phyloP scores from a whole-genome alignment of 345 rosid species.

The Moricandia arvensis region DNA sequence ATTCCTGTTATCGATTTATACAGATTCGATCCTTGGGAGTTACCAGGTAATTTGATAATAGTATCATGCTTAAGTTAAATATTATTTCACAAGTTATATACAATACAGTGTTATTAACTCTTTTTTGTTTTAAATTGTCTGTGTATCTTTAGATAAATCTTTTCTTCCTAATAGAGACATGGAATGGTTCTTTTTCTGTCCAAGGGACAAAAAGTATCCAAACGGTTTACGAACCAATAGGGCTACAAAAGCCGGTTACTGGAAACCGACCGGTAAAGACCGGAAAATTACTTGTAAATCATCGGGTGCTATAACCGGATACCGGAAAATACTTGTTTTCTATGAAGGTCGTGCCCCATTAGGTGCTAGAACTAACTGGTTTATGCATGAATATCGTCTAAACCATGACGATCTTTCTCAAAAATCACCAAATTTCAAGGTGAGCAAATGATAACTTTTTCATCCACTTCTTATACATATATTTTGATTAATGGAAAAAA shows the following conservation, averaged over 20 bases:
- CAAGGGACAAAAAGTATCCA: constrained; percentile 80
- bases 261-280: constrained; percentile 98
- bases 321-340: constrained; percentile 77
- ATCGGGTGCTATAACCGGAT: constrained; percentile 45
- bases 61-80: background rate
- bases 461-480: background rate
- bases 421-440: constrained; percentile 54
- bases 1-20: constrained; percentile 69
- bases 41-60: constrained; percentile 49
- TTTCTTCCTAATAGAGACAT: constrained; percentile 74
- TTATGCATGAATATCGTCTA: constrained; percentile 90
- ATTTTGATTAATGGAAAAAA: background rate
- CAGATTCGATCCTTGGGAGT: constrained; percentile 76
- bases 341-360: constrained; percentile 79
- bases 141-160: constrained; percentile 55
- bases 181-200: constrained; percentile 97
- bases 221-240: constrained; percentile 81
- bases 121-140: background rate
- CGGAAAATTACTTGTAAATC: constrained; percentile 58
- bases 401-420: constrained; percentile 45
- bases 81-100: background rate
- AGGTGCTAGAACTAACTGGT: constrained; percentile 73
- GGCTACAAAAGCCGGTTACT: constrained; percentile 85
- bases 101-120: background rate
- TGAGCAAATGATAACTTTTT: constrained; percentile 8